phyloP scores from a whole-genome alignment of 2,329 filamentous ascomycete species.

The Gnomoniopsis smithogilvyi region DNA sequence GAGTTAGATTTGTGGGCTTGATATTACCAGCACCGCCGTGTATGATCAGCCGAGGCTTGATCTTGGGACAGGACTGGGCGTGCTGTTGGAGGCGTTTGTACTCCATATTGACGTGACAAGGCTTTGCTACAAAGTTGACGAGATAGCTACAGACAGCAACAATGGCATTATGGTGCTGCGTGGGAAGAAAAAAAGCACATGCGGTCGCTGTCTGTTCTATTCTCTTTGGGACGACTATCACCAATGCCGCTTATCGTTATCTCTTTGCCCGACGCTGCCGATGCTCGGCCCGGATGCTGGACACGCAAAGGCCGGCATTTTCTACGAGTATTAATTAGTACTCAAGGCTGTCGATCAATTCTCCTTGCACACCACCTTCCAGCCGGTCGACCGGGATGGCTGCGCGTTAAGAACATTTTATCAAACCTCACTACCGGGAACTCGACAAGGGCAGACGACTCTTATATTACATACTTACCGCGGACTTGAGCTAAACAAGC shows the following conservation, averaged over 20 bases:
- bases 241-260: neutral
- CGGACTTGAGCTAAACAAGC: neutral
- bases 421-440: too few species aligned
- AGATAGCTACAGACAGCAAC: neutral
- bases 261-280: neutral
- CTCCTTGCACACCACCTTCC: too few species aligned
- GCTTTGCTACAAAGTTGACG: neutral
- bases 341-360: too few species aligned
- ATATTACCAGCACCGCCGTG: constrained; percentile 74
- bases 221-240: neutral
- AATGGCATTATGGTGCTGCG: neutral
- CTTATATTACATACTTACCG: too few species aligned
- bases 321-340: too few species aligned
- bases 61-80: constrained; percentile 14
- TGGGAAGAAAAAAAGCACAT: too few species aligned
- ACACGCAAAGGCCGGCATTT: neutral
- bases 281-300: neutral
- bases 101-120: constrained; percentile 32
- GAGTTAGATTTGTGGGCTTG: constrained; percentile 54
- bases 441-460: too few species aligned
- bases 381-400: too few species aligned
- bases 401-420: too few species aligned
- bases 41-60: constrained; percentile 61
- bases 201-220: too few species aligned
- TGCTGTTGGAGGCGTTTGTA: constrained; percentile 27